Base-by-base conservation (phyloP, 2,329 filamentous ascomycete genomes). In the Lachnellula subtilissima region DNA sequence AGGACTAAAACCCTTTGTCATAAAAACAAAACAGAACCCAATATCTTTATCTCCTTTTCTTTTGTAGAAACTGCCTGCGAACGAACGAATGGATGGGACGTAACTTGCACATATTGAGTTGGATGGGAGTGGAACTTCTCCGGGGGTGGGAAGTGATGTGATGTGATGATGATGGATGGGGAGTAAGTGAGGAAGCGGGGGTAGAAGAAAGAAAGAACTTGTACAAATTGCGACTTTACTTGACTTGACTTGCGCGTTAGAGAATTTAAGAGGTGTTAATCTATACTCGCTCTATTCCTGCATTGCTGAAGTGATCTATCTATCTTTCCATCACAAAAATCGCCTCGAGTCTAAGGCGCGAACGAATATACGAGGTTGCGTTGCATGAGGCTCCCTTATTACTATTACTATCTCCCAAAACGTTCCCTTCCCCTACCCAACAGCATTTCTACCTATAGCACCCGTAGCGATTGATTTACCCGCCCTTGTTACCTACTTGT, bases 1-100 rank as follows among this genome's bases (percentile, higher is more conserved):
- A 66, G 60, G 61, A 65, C 17, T 66, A 68, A 54, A 57, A 15
- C 15, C 23, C 51, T 19, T 43, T 17, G 19, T 32, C 52, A 40
- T 12, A 22, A 22, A 8, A 23, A 22, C 45, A 15, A 28, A 25
- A 28, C 15, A 48, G 12, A n/a, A 25, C 25, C 23, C 19, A 23
- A 28, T 8, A 15, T 5, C 23, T 36, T 59, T 3, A 4, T 22
- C 4, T 56, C 46, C 57, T 15, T 59, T 59, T 59, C 53, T 56
- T 49, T 23, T 45, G 17, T 14, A 19, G 17, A 46, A 40, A 47
- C 43, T 51, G 54, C 25, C 4, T 25, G 25, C 25, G 25, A 25
- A 25, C 25, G 25, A 6, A 25, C 42, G 48, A 15, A n/a, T 11
- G 39, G 50, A 43, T 11, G 43, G 49, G 15, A 45, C 25, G 36